Evolutionary conservation across 2,329 filamentous ascomycete genomes (phyloP).

Genomic region (Cladosporium sp.): DNA sequence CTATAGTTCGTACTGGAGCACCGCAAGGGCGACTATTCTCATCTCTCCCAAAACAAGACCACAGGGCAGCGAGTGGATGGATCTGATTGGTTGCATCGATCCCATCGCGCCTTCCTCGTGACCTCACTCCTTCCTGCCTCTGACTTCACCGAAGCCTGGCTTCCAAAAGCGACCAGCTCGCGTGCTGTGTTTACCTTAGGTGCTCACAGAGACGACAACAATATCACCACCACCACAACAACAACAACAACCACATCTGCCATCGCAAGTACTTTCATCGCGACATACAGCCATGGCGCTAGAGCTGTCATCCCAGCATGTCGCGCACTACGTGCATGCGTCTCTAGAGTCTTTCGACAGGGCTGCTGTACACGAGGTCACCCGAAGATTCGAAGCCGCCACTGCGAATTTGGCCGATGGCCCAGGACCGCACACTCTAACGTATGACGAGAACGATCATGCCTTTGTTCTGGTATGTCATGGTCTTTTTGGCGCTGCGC

Average conservation of each 20-base stretch:
- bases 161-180: no score
- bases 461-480: conserved; percentile 3
- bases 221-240: background rate
- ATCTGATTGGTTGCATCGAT: no score
- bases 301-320: background rate
- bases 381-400: conserved; percentile 14
- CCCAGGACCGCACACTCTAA: conserved; percentile 15
- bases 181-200: background rate
- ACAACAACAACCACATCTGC: background rate
- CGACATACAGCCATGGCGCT: background rate
- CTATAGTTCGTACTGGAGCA: background rate
- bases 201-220: background rate
- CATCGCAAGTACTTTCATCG: background rate
- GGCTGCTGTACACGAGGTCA: conserved; percentile 8
- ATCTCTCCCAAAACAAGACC: no score
- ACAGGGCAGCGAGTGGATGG: no score
- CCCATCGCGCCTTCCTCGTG: background rate
- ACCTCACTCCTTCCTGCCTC: background rate
- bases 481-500: background rate
- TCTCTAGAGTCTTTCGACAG: conserved; percentile 25
- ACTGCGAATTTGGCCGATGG: conserved; percentile 22
- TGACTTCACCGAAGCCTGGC: background rate
- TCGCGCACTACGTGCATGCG: conserved; percentile 23
- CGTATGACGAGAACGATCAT: conserved; percentile 4
- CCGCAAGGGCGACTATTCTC: no score